phyloP scores from a whole-genome alignment of 106 monocot genomes.

The Dendrobium officinale region DNA sequence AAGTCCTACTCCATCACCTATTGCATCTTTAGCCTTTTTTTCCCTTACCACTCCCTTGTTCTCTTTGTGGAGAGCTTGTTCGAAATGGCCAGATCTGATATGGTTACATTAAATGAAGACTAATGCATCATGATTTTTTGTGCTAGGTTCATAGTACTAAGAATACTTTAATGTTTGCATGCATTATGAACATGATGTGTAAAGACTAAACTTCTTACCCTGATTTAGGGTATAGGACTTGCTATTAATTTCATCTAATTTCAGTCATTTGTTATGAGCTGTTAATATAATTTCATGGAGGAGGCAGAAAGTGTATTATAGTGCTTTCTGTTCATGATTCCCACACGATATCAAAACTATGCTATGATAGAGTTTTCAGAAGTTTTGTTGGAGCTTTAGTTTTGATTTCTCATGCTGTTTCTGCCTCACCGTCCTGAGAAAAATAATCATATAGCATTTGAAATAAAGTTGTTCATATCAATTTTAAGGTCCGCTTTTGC shows the following conservation, averaged over 20 bases:
- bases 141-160: constrained; percentile 2
- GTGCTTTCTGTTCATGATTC: neutral
- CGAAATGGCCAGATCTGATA: neutral
- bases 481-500: neutral
- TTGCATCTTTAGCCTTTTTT: too few species aligned
- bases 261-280: neutral
- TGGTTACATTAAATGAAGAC: neutral
- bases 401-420: neutral
- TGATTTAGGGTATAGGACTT: neutral
- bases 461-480: neutral
- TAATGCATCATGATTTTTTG: neutral
- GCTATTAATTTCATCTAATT: neutral
- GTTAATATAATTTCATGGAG: neutral
- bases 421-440: neutral
- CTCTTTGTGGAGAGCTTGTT: neutral
- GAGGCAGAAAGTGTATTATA: neutral
- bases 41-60: too few species aligned
- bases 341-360: neutral
- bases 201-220: neutral
- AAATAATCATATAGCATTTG: neutral
- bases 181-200: neutral
- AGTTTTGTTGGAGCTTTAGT: neutral
- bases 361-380: neutral
- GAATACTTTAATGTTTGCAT: neutral
- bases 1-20: too few species aligned